A percentile compares a stretch with the other conserved stretches of the same genome.
These are phyloP conservation scores for Rhodotorula glutinis DNA, from an alignment of 1,284 basidiomycete species.

Conservation along the genomic window DNA sequence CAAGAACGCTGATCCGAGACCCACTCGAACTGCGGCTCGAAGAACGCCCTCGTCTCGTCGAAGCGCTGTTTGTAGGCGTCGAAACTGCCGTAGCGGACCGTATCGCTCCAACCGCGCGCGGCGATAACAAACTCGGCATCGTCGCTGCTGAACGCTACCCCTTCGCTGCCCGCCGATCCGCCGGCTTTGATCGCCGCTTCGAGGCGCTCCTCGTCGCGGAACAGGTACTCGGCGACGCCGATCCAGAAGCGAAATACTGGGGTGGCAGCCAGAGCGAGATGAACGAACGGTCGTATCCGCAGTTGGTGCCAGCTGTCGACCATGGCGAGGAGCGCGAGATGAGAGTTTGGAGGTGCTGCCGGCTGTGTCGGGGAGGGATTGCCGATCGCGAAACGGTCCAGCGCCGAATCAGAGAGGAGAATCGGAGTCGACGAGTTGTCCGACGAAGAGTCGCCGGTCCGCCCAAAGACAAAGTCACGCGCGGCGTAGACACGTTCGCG, in stretches of 20 bases:
- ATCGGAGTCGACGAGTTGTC: slow-evolving; percentile 59
- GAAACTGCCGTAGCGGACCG: slow-evolving; percentile 87
- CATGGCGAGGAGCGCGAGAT: slow-evolving; percentile 94
- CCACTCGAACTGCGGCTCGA: slow-evolving; percentile 73
- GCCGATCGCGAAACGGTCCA: slow-evolving; percentile 85
- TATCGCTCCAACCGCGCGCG: slow-evolving; percentile 94
- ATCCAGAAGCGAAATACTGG: slow-evolving; percentile 97
- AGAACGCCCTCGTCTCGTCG: slow-evolving; percentile 75
- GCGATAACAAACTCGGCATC: slow-evolving; percentile 94
- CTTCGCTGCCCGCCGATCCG: slow-evolving; percentile 59
- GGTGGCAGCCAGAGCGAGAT: slow-evolving; percentile 90
- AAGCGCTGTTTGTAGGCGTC: slow-evolving; percentile 82
- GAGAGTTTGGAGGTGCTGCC: slow-evolving; percentile 67
- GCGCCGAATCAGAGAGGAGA: slow-evolving; percentile 76
- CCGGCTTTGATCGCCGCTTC: slow-evolving; percentile 72
- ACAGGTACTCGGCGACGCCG: slow-evolving; percentile 93
- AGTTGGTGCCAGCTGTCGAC: slow-evolving; percentile 96
- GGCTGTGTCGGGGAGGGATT: slow-evolving; percentile 45
- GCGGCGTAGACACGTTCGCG: slow-evolving; percentile 71
- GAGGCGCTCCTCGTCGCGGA: slow-evolving; percentile 64
- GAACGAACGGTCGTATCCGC: slow-evolving; percentile 81
- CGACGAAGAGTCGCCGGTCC: neutral
- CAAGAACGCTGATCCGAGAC: neutral
- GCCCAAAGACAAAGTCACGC: slow-evolving; percentile 68
- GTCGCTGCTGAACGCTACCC: slow-evolving; percentile 69